Evolutionary conservation across 192 early-diverging fungal genomes (phyloP), one percentile per base, ranked within the genome.

Genomic region (Coemansia sp.): DNA sequence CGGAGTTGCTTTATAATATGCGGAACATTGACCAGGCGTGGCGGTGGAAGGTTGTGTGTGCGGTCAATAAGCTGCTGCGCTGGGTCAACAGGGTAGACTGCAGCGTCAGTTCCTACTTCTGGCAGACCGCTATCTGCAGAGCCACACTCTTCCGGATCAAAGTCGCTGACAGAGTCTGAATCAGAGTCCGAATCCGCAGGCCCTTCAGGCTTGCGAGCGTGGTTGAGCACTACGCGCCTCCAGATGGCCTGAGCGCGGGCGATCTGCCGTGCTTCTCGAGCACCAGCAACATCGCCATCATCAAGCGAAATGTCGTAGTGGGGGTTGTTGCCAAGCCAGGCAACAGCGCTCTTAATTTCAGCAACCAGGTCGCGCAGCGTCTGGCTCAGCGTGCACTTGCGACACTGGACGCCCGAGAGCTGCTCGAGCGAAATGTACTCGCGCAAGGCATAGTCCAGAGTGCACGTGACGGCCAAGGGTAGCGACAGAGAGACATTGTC

Each of bases 401-500:
- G 66, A 62, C 80, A 83, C 43, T 71, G 62, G 10, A 70, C 76
- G 42, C 65, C 80, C 1, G 67, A 60, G 3, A 83, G 65, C 59
- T 77, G 65, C 60, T 83, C 80, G 37, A 83, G 60, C 36, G 71
- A 68, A 11, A 74, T 69, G 59, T 77, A 83, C 21, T 71, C 48
- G 23, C 75, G 67, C 50, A 83, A 66, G 7, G 72, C 68, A 42
- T 69, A 71, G 21, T 74, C 75, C 42, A 83, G 62, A 3, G 75
- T 77, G 36, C 76, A 83, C 6, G 74, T 58, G 24, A 65, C 69
- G 2, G 69, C 58, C 46, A 78, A 69, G 6, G 93, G 92, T 40
- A 91, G 71, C 23, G 84, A 78, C n/a, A 93, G 74, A 14, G 89
- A 90, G 0, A 92, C 63, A 58, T 90, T 93, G 71, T 93, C 91